Conservation (phyloP, 768 basidiomycete species). For the Tylopilus subfusipes region DNA sequence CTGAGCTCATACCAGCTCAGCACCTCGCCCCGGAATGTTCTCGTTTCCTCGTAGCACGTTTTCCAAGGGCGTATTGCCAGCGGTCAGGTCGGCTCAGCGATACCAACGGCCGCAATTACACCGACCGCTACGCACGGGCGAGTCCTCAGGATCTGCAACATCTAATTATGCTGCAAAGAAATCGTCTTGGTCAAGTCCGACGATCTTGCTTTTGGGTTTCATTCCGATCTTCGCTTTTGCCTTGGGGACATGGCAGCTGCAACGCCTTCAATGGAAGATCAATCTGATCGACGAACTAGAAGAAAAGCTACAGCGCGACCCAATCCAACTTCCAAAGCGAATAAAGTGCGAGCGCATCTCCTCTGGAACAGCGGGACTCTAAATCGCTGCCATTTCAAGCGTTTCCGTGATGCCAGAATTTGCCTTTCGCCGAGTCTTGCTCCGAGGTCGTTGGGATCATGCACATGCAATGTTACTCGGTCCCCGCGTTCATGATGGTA, state of each 20-base stretch:
- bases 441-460: conserved; percentile 79
- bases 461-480: conserved; percentile 74
- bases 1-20: background rate
- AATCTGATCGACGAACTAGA: conserved; percentile 91
- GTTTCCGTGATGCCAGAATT: conserved; percentile 83
- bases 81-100: conserved; percentile 9
- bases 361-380: conserved; percentile 16
- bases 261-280: conserved; percentile 93
- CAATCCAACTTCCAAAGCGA: conserved; percentile 73
- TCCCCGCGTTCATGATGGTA: conserved; percentile 86
- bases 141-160: conserved; percentile 22
- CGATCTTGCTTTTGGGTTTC: conserved; percentile 71
- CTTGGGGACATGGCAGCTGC: conserved; percentile 91
- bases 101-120: conserved; percentile 3
- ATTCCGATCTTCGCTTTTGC: conserved; percentile 90
- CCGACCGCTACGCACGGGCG: conserved; percentile 16
- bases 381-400: conserved; percentile 34
- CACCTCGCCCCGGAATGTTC: conserved; percentile 12
- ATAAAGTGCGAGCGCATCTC: conserved; percentile 67
- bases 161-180: conserved; percentile 56
- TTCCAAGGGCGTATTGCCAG: conserved; percentile 4
- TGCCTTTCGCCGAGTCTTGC: conserved; percentile 76
- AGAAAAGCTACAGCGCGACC: conserved; percentile 77
- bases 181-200: conserved; percentile 62
- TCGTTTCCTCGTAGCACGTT: conserved; percentile 13